Conservation (phyloP, 73 alveolate genomes). For the Tetrahymena thermophila region DNA sequence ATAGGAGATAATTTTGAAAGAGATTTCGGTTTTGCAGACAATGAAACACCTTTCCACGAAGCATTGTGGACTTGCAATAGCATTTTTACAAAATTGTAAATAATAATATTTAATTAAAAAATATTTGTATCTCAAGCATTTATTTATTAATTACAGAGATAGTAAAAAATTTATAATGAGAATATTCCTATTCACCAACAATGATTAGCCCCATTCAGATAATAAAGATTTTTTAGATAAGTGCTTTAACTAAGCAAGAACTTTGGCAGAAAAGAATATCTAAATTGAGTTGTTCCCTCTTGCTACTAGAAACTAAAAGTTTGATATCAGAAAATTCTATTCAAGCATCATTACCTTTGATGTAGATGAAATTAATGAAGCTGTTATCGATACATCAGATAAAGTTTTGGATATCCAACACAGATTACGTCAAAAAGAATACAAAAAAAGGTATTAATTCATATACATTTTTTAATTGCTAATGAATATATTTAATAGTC, state of each 20-base stretch:
- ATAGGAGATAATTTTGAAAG: slow-evolving; percentile 49
- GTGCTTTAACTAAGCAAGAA: slow-evolving; percentile 80
- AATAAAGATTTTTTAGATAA: slow-evolving; percentile 45
- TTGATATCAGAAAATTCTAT: slow-evolving; percentile 84
- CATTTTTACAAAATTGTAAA: slow-evolving; percentile 62
- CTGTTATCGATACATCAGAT: slow-evolving; percentile 25
- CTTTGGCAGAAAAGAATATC: slow-evolving; percentile 78
- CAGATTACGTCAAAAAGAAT: slow-evolving; percentile 58
- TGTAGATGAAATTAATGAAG: slow-evolving; percentile 67
- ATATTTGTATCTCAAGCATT: not conserved
- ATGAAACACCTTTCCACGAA: slow-evolving; percentile 61
- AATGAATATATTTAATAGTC: slow-evolving; percentile 35
- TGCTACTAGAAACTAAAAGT: slow-evolving; percentile 65
- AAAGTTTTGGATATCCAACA: slow-evolving; percentile 44
- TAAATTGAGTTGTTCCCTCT: slow-evolving; percentile 92
- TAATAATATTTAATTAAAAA: not conserved
- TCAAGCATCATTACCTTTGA: slow-evolving; percentile 74
- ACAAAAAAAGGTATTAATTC: slow-evolving; percentile 3
- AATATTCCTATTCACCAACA: slow-evolving; percentile 92
- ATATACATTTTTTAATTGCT: slow-evolving; percentile 14
- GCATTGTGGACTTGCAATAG: slow-evolving; percentile 90
- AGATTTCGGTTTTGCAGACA: slow-evolving; percentile 43
- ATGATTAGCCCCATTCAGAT: slow-evolving; percentile 83
- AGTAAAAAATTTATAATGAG: slow-evolving; percentile 77
- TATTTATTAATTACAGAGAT: slow-evolving; percentile 30